These are phyloP conservation scores for Puccinia brachypodii DNA, from an alignment of 1,284 basidiomycete genomes.

Conservation along the genomic window DNA sequence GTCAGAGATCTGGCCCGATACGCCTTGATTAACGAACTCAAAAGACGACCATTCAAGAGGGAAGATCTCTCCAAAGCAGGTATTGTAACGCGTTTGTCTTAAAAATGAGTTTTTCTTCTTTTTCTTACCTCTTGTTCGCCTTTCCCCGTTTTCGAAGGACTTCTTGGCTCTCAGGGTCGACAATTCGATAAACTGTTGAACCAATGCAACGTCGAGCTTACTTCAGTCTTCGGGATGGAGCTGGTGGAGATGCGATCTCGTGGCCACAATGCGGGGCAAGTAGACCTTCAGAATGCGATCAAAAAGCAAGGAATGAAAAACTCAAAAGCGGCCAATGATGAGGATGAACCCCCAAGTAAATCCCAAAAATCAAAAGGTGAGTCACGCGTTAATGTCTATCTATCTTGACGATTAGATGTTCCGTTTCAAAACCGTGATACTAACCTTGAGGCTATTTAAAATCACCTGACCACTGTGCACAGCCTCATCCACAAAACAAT, in stretches of 20 bases:
- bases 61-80: constrained; percentile 35
- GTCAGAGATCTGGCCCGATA: constrained; percentile 38
- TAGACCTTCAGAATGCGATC: constrained; percentile 18
- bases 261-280: constrained; percentile 24
- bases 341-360: constrained; percentile 7
- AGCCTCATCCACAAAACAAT: constrained; percentile 30
- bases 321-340: constrained; percentile 5
- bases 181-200: constrained; percentile 32
- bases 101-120: background rate
- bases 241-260: constrained; percentile 40
- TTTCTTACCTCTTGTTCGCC: background rate
- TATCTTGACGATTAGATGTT: background rate
- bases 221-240: constrained; percentile 42
- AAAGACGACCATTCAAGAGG: constrained; percentile 27
- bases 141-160: background rate
- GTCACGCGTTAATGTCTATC: background rate
- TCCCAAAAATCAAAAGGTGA: constrained; percentile 21
- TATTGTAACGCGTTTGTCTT: background rate
- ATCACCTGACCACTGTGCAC: background rate
- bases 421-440: background rate
- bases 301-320: constrained; percentile 9
- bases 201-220: constrained; percentile 32
- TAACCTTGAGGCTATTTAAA: background rate
- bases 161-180: constrained; percentile 22
- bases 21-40: constrained; percentile 41